These are phyloP conservation scores for Colletotrichum sp. DNA, from an alignment of 2,329 filamentous ascomycete genomes.

Conservation along the genomic window DNA sequence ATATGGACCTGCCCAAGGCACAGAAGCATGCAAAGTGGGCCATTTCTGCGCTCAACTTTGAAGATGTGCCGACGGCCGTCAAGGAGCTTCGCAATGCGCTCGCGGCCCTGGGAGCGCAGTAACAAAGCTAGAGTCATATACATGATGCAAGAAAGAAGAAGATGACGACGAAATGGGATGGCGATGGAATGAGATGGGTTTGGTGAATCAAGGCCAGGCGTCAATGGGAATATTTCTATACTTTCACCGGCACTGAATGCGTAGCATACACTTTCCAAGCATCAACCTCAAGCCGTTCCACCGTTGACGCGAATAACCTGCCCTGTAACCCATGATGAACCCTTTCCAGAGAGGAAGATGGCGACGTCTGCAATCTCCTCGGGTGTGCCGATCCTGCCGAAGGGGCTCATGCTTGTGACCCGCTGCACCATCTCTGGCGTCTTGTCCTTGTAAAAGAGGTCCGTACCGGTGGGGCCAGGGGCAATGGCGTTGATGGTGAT, in stretches of 20 bases:
- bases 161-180: neutral
- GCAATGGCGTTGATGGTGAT: conserved; percentile 48
- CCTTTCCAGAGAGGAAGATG: conserved; percentile 29
- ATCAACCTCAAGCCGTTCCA: conserved; percentile 25
- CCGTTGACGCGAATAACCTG: conserved; percentile 43
- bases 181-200: neutral
- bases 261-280: neutral
- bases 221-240: neutral
- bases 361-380: conserved; percentile 48
- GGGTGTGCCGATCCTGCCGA: conserved; percentile 24
- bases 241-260: neutral
- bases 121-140: neutral
- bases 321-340: conserved; percentile 48
- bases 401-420: conserved; percentile 31
- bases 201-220: neutral
- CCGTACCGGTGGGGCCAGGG: conserved; percentile 54
- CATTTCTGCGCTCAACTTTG: conserved; percentile 95
- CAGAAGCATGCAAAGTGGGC: conserved; percentile 98
- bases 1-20: conserved; percentile 73
- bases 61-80: conserved; percentile 90
- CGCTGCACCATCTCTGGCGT: conserved; percentile 47
- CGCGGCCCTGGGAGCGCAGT: conserved; percentile 65
- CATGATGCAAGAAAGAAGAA: neutral
- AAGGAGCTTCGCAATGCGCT: conserved; percentile 82
- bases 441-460: conserved; percentile 58